Conservation (phyloP, 1,284 basidiomycete species). For the Trichosporon sp. region DNA sequence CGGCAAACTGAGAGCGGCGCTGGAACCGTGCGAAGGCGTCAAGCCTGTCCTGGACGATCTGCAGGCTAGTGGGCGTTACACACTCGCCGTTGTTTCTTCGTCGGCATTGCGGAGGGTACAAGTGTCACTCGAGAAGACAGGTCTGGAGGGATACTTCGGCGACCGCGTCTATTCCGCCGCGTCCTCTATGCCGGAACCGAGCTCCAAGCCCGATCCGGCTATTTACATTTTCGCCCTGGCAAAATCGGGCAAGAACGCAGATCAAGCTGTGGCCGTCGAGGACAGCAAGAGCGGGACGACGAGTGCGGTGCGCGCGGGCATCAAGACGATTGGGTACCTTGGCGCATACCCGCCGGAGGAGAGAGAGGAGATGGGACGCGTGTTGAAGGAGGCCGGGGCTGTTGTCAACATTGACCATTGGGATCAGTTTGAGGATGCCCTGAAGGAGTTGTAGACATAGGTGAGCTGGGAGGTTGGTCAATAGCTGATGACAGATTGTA, state of each 20-base stretch:
- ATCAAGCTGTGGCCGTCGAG: conserved; percentile 37
- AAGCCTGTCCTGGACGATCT: conserved; percentile 28
- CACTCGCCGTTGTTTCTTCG: conserved; percentile 34
- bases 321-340: conserved; percentile 37
- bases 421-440: conserved; percentile 30
- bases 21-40: conserved; percentile 32
- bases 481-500: not conserved
- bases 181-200: conserved; percentile 31
- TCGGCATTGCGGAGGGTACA: conserved; percentile 37
- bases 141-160: conserved; percentile 33
- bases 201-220: conserved; percentile 41
- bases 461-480: not conserved
- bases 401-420: conserved; percentile 37
- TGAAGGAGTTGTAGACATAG: not conserved
- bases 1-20: conserved; percentile 25
- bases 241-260: conserved; percentile 26
- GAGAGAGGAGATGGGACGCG: conserved; percentile 28
- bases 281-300: conserved; percentile 37
- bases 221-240: conserved; percentile 35
- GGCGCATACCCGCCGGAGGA: conserved; percentile 37
- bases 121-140: conserved; percentile 32
- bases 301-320: conserved; percentile 33
- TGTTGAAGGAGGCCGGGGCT: conserved; percentile 34
- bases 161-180: conserved; percentile 37
- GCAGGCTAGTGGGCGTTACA: conserved; percentile 21